A percentile compares a stretch with the other conserved stretches of the same genome.
Evolutionary conservation across 805 yeast genomes (phyloP).

Genomic region (Torulaspora microellipsoides): DNA sequence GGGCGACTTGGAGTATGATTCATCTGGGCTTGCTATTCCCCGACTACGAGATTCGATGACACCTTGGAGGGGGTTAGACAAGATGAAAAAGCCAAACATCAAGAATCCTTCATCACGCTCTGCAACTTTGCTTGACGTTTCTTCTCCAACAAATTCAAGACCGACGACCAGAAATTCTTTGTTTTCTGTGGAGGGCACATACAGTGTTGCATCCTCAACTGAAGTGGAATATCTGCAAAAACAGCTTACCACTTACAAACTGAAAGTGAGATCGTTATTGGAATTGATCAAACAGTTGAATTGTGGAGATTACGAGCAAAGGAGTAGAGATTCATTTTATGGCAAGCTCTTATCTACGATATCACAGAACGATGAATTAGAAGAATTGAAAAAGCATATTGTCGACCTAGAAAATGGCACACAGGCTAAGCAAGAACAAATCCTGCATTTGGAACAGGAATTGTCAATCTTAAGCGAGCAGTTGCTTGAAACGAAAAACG

Average conservation of each 20-base stretch:
- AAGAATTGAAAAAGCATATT: conserved; percentile 14
- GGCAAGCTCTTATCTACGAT: conserved; percentile 20
- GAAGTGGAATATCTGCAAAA: conserved; percentile 39
- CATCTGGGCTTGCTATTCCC: conserved; percentile 30
- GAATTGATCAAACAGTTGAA: conserved; percentile 30
- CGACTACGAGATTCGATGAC: conserved; percentile 35
- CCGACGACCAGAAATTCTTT: conserved; percentile 19
- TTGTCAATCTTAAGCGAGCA: conserved; percentile 26
- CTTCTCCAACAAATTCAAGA: conserved; percentile 19
- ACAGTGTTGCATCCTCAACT: conserved; percentile 11
- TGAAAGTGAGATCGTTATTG: conserved; percentile 33
- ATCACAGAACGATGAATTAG: conserved; percentile 21
- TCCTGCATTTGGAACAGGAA: conserved; percentile 22
- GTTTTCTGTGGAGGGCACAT: conserved; percentile 16
- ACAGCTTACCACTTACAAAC: conserved; percentile 41
- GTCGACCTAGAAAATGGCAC: conserved; percentile 13
- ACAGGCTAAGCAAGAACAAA: conserved; percentile 19
- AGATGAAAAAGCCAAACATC: not conserved
- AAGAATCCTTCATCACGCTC: conserved; percentile 5
- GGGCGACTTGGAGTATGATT: conserved; percentile 4
- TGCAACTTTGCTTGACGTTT: conserved; percentile 9
- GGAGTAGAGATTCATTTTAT: conserved; percentile 19
- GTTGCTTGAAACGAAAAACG: conserved; percentile 23
- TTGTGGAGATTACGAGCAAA: conserved; percentile 7
- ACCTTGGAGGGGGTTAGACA: conserved; percentile 36